These are phyloP conservation scores for Grigorovia jiainica DNA, from an alignment of 805 yeast species.

Conservation along the genomic window DNA sequence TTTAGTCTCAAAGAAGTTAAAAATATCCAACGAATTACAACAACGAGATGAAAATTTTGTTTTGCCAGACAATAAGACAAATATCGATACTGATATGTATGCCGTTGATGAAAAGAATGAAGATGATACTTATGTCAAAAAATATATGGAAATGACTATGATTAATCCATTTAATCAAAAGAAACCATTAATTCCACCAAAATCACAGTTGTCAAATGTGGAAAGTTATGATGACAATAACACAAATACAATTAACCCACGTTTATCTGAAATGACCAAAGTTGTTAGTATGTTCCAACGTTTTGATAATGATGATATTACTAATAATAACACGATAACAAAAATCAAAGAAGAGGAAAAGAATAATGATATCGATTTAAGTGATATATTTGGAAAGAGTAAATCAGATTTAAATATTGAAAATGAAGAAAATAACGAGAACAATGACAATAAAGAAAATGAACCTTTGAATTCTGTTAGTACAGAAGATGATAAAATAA, in stretches of 20 bases:
- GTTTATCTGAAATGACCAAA: constrained; percentile 26
- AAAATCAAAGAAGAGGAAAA: constrained; percentile 2
- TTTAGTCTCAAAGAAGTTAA: constrained; percentile 18
- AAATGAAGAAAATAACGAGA: neutral
- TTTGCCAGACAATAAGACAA: constrained; percentile 4
- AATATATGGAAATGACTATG: constrained; percentile 28
- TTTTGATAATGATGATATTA: neutral
- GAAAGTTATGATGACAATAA: constrained; percentile 4
- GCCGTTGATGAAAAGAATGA: constrained; percentile 4
- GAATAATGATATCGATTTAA: constrained; percentile 14
- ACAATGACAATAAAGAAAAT: neutral
- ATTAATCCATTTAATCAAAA: constrained; percentile 22
- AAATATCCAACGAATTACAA: constrained; percentile 23
- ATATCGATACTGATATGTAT: neutral
- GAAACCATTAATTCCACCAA: constrained; percentile 9
- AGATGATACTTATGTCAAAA: constrained; percentile 17
- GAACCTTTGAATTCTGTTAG: neutral
- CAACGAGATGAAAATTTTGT: constrained; percentile 14
- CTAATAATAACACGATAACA: neutral
- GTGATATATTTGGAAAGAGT: constrained; percentile 20
- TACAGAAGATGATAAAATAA: neutral
- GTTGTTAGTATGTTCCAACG: constrained; percentile 25
- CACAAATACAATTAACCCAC: neutral
- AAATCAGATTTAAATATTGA: neutral
- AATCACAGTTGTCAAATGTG: neutral